Evolutionary conservation across 169 alveolate species (phyloP), one percentile per base, ranked within the genome.

Genomic region (Plasmodium vinckei): DNA sequence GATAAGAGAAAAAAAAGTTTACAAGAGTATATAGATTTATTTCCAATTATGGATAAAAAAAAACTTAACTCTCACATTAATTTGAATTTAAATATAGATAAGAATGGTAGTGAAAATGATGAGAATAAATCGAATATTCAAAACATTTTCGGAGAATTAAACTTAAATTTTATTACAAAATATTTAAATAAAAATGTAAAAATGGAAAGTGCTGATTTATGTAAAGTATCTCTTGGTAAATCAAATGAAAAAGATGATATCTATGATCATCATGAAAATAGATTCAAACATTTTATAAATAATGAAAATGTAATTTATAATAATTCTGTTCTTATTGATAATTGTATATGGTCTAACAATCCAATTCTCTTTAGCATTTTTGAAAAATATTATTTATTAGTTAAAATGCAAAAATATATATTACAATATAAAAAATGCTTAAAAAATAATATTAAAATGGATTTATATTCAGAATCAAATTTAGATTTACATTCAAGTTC

Each of bases 371-470:
- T 68, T 47, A 82, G n/a, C 49, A 44, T 69, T 71, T 82, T 82
- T 60, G 90, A 82, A 25, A 82, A 65, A 68, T 65, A 69, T 69
- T 82, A 82, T 68, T 9, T 82, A 15, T 15, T 69, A 39, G 10
- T 82, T 39, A 82, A 82, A 68, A 82, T 82, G 90, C 82, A 82
- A 68, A 82, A 82, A 60, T 69, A 82, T 13, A 82, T 82, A 53
- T 17, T 82, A 39, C 82, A 82, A 33, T 82, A 82, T 82, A 82
- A 49, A 19, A 57, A 82, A 7, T 65, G 21, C n/a, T 82, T 84
- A 68, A 82, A 67, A 60, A 82, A 82, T 68, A 69, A 68, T 61
- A 21, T 82, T 27, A 82, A 77, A 59, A 77, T 27, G 46, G 65
- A 77, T 7, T n/a, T 77, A 49, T 63, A 67, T 33, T 77, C 88